phyloP scores from a whole-genome alignment of 2,329 filamentous ascomycete genomes.

The Hirsutella rhossiliensis region DNA sequence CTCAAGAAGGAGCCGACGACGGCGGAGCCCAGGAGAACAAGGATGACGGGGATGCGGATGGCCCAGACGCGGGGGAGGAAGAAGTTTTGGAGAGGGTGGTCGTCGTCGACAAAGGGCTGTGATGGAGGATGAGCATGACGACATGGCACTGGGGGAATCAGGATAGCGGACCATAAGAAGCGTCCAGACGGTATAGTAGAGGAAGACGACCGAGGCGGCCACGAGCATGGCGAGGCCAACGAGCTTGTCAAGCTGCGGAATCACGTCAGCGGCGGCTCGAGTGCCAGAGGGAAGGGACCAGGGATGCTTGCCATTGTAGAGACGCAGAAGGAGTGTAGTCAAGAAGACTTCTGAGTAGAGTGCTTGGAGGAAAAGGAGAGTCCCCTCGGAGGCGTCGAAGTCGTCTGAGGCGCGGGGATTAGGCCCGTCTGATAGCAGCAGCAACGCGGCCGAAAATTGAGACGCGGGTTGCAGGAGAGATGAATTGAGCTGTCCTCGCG shows the following conservation, averaged over 20 bases:
- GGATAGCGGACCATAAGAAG: conserved; percentile 69
- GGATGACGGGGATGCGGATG: conserved; percentile 94
- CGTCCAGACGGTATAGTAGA: conserved; percentile 97
- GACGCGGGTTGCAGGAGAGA: too few relatives aligned
- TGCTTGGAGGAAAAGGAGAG: not conserved
- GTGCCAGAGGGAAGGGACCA: not conserved
- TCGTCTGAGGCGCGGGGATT: too few relatives aligned
- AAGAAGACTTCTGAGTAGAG: not conserved
- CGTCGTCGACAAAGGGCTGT: conserved; percentile 92
- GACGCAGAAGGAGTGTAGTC: not conserved
- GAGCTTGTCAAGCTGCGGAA: conserved; percentile 72
- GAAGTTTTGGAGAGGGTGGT: conserved; percentile 85
- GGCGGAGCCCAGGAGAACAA: conserved; percentile 80
- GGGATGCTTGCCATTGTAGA: conserved; percentile 16
- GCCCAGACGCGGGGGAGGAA: conserved; percentile 98
- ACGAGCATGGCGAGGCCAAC: conserved; percentile 56
- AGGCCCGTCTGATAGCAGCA: too few relatives aligned
- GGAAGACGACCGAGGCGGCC: conserved; percentile 50
- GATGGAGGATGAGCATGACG: not conserved
- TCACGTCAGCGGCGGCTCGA: not conserved
- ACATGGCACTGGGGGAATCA: not conserved
- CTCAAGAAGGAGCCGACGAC: conserved; percentile 94
- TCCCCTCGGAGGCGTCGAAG: not conserved
- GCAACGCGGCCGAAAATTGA: too few relatives aligned
- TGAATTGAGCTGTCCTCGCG: too few relatives aligned